Base-by-base conservation (phyloP, 2,329 filamentous ascomycete species). In the Talaromyces marneffei region DNA sequence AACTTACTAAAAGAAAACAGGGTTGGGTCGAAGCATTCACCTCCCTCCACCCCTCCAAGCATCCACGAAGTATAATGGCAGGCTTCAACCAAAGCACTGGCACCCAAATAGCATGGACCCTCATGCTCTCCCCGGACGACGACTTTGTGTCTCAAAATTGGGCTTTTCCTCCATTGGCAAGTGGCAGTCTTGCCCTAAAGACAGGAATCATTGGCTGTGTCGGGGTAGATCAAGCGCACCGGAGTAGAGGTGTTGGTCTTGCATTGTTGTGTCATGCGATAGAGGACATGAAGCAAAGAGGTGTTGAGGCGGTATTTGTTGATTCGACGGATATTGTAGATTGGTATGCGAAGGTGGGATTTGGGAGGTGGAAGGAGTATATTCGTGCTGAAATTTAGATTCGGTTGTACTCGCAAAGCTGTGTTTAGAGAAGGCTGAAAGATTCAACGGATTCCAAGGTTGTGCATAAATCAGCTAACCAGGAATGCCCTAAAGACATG, bases 141-240 rank as follows among this genome's bases (percentile, higher is more conserved):
- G 58, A 69, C 1, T 56, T 77, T 9, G 64, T 74, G 3, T 64
- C 74, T 31, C 7, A 62, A 9, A 65, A 69, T 37, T 80, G 78
- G 70, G 77, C 77, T 2, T 76, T 79, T 57, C 71, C 77, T 5
- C 69, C 72, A 12, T 67, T 78, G 3, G 73, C 74, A 37, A 72
- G 73, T 18, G 70, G 73, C 4, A 72, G 75, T 12, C 16, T 16
- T 16, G 20, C 29, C 4, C 44, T 59, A 2, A 59, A 59, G 9
- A 79, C 77, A 0, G 78, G 78, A 0, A 63, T 80, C 20, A 79
- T 80, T 39, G 77, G 74, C 6, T 78, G 74, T 56, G 77, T 80
- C 5, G 78, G 78, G 5, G 74, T 80, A 14, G 75, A 79, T 65
- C 62, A 66, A 10, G 66, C 64, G 7, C 70, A 71, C 20, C 71